phyloP scores from a whole-genome alignment of 1,139 yeast genomes.

The Suhomyces wounanorum region DNA sequence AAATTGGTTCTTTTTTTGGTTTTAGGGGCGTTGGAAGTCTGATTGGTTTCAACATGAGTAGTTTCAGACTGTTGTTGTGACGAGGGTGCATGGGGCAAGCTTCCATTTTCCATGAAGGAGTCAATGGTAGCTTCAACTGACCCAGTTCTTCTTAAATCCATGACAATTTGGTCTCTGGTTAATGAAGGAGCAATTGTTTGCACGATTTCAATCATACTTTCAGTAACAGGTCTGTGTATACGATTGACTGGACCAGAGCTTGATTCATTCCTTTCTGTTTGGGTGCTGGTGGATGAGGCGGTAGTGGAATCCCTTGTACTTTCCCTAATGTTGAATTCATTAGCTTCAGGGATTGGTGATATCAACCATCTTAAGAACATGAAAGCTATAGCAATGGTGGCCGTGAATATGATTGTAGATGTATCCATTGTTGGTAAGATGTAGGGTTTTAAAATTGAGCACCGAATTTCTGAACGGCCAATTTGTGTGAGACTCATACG shows the following conservation, averaged over 20 bases:
- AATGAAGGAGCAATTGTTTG: conserved; percentile 79
- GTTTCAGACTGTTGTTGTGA: not conserved
- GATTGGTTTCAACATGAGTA: conserved; percentile 4
- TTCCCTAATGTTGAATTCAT: conserved; percentile 27
- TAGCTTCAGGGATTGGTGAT: conserved; percentile 49
- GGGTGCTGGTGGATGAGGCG: conserved; percentile 13
- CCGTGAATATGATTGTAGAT: conserved; percentile 54
- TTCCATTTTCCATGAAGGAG: conserved; percentile 61
- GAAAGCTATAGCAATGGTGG: conserved; percentile 52
- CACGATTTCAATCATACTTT: conserved; percentile 83
- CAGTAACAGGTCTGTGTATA: conserved; percentile 62
- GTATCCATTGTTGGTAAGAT: conserved; percentile 43
- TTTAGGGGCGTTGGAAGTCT: not conserved
- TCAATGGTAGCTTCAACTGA: conserved; percentile 82
- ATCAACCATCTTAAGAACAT: conserved; percentile 64
- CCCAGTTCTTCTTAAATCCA: conserved; percentile 67
- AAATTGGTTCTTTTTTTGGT: conserved; percentile 24
- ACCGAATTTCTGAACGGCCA: not conserved
- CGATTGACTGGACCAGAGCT: conserved; percentile 28
- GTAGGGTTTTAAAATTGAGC: not conserved
- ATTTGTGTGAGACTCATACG: not conserved
- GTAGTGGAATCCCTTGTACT: conserved; percentile 14
- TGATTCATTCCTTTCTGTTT: conserved; percentile 20
- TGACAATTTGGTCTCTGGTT: conserved; percentile 67
- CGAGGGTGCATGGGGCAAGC: conserved; percentile 67